These are phyloP conservation scores for Pachyrhizus erosus DNA, from an alignment of 306 rosid genomes.

Conservation along the genomic window DNA sequence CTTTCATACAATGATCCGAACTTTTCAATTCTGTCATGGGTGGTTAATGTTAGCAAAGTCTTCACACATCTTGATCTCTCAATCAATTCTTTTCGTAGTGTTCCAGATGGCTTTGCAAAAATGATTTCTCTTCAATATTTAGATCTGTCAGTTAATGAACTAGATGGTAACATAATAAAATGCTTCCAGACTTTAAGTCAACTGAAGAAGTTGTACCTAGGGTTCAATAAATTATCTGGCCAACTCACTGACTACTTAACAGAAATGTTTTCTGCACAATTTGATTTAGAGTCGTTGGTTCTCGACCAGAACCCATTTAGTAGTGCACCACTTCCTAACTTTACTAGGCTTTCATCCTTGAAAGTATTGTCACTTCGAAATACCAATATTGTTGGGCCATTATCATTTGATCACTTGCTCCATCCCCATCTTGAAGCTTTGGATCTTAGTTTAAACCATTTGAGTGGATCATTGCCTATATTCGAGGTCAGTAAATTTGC, in stretches of 20 bases:
- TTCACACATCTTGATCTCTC: slow-evolving; percentile 19
- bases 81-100: no score
- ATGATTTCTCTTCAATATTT: no score
- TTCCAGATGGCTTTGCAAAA: no score
- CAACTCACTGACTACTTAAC: slow-evolving; percentile 33
- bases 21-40: slow-evolving; percentile 26
- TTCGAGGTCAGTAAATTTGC: neutral
- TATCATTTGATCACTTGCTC: neutral
- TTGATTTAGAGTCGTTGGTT: neutral
- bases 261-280: slow-evolving; percentile 27
- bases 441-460: neutral
- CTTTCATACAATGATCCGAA: neutral
- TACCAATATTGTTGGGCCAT: neutral
- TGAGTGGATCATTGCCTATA: neutral
- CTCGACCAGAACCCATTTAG: slow-evolving; percentile 4
- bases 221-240: slow-evolving; percentile 23
- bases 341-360: slow-evolving; percentile 1
- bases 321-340: neutral
- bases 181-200: slow-evolving; percentile 24
- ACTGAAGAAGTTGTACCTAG: neutral
- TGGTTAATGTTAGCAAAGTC: slow-evolving; percentile 31
- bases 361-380: neutral
- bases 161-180: slow-evolving; percentile 34
- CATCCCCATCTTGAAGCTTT: neutral
- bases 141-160: slow-evolving; percentile 4